Evolutionary conservation across 1,139 yeast genomes (phyloP).

Genomic region (Scheffersomyces titani): DNA sequence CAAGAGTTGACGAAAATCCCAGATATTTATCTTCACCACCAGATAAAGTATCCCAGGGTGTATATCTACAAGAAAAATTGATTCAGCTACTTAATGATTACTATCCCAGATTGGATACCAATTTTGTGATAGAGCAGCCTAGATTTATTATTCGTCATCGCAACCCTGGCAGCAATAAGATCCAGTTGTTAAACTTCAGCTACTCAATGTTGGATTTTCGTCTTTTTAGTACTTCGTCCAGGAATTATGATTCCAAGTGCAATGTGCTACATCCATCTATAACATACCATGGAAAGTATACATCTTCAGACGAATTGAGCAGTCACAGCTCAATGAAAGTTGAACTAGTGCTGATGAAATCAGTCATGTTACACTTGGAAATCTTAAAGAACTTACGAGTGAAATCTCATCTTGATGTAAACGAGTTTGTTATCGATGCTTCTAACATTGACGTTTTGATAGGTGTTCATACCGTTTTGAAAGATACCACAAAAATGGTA

Average conservation of each 20-base stretch:
- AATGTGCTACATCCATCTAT: constrained; percentile 36
- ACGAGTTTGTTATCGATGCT: constrained; percentile 25
- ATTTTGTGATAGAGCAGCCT: constrained; percentile 47
- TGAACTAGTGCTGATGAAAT: constrained; percentile 23
- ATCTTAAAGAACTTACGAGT: constrained; percentile 34
- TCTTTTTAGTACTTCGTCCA: constrained; percentile 31
- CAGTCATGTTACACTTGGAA: constrained; percentile 24
- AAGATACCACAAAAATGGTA: constrained; percentile 26
- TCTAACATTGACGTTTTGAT: constrained; percentile 31
- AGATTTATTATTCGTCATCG: constrained; percentile 36
- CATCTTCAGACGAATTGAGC: constrained; percentile 1
- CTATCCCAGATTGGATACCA: constrained; percentile 45
- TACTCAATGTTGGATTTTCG: constrained; percentile 42
- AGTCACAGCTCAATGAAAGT: constrained; percentile 8
- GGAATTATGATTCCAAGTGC: constrained; percentile 40
- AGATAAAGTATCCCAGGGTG: neutral
- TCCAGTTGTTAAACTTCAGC: constrained; percentile 35
- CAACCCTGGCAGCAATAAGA: constrained; percentile 17
- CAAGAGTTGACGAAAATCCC: constrained; percentile 13
- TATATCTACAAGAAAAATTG: constrained; percentile 10
- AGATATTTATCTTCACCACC: constrained; percentile 6
- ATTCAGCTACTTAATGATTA: constrained; percentile 37
- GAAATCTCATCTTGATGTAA: constrained; percentile 22
- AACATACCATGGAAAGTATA: constrained; percentile 16
- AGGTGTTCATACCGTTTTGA: constrained; percentile 34